These are phyloP conservation scores for Talaromyces sp. DNA, from an alignment of 2,329 filamentous ascomycete species.

Conservation along the genomic window DNA sequence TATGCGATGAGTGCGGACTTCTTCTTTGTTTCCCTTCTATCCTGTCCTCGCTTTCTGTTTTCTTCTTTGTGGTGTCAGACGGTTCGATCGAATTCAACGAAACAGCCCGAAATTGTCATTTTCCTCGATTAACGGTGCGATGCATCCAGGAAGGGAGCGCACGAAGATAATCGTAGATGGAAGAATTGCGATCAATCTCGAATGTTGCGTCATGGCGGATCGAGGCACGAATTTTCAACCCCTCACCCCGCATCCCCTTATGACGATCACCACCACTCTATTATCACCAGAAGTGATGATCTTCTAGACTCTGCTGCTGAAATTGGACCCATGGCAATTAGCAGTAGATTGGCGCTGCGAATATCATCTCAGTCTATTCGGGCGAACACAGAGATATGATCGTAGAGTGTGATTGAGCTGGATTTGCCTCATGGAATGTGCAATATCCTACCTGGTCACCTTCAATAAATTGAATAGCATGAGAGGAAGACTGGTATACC, in stretches of 20 bases:
- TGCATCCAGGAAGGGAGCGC: not conserved
- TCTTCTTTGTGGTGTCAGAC: not conserved
- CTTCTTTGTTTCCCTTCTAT: not conserved
- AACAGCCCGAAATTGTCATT: not conserved
- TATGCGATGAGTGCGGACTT: not conserved
- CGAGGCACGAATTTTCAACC: not conserved
- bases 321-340: not conserved
- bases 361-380: not conserved
- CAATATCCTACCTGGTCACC: not conserved
- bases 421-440: not conserved
- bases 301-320: not conserved
- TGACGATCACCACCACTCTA: not conserved
- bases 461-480: not conserved
- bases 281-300: not conserved
- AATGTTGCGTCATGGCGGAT: not conserved
- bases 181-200: not conserved
- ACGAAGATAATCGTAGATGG: not conserved
- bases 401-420: not conserved
- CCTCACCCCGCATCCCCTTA: conserved; percentile 1
- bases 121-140: not conserved
- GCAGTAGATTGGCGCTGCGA: not conserved
- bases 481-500: not conserved
- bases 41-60: not conserved
- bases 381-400: not conserved
- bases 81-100: not conserved